Evolutionary conservation across 2,329 filamentous ascomycete genomes (phyloP), one percentile per base, ranked within the genome.

Genomic region (Pyricularia pennisetigena): DNA sequence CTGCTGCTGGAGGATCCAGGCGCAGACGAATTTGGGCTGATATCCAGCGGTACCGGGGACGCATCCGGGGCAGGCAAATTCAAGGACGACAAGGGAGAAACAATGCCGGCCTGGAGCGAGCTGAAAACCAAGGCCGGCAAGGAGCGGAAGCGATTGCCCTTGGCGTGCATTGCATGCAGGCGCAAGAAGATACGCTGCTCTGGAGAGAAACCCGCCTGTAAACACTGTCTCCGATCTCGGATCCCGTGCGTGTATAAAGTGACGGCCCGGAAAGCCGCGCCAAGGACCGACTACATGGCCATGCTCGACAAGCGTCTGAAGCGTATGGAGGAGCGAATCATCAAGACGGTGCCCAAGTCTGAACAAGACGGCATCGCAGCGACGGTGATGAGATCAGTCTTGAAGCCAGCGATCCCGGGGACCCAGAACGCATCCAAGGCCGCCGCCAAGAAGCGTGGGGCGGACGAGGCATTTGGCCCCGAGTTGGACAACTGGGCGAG

Each of bases 181-280:
- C 86, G 95, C 74, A 99, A 99, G 82, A 99, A 99, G 82, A 98
- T 99, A 71, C 89, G 94, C 67, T 99, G 95, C 77, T 98, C 94
- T 0, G 95, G 95, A 69, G 95, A 98, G 81, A 98, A 97, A 78
- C 95, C 95, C 2, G 92, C 94, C 0, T 99, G 95, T 83, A 97
- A 97, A 78, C 95, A 98, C 79, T 98, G 95, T 76, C 83, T 96
- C 69, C 88, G 94, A 68, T 97, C 94, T 67, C 88, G 94, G 62
- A 96, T 97, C 73, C 94, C 94, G 1, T 99, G 95, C 76, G 94
- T 98, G 4, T 99, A 98, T 84, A 98, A 98, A 76, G 93, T 97
- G 69, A 98, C 94, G 0, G 93, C 94, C 4, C 86, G 95, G 70
- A 98, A 98, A 78, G 93, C 94, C 1, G 93, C 94, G 3, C 95